phyloP scores from a whole-genome alignment of 2,329 filamentous ascomycete species.

The Hymenoscyphus fructigenus region DNA sequence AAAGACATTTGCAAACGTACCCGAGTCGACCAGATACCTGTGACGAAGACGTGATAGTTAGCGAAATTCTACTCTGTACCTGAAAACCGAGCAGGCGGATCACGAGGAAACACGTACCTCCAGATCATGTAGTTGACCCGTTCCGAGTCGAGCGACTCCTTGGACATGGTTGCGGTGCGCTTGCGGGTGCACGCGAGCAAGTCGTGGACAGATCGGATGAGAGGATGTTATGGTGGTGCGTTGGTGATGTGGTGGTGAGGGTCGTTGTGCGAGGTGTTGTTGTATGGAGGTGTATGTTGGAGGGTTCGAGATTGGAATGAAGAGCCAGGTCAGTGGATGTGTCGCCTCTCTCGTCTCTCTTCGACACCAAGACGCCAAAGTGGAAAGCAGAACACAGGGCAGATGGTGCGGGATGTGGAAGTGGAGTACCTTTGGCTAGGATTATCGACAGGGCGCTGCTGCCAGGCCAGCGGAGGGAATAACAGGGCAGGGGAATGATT shows the following conservation, averaged over 20 bases:
- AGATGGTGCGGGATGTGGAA: not conserved
- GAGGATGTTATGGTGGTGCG: constrained; percentile 10
- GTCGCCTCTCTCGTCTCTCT: not conserved
- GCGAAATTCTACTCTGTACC: constrained; percentile 30
- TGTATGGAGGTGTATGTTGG: constrained; percentile 19
- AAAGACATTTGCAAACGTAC: constrained; percentile 28
- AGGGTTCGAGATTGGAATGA: constrained; percentile 27
- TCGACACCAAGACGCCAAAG: not conserved
- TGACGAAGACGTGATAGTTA: constrained; percentile 31
- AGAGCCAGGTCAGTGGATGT: constrained; percentile 15
- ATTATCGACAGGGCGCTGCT: not conserved
- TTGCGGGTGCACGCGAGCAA: constrained; percentile 12
- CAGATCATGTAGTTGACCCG: constrained; percentile 70
- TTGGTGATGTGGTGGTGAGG: constrained; percentile 13
- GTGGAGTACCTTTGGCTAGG: not conserved
- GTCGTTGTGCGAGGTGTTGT: constrained; percentile 1
- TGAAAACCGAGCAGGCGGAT: constrained; percentile 31
- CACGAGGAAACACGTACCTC: constrained; percentile 54
- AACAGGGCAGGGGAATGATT: not conserved
- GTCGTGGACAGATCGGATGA: constrained; percentile 2
- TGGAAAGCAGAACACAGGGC: not conserved
- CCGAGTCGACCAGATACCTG: constrained; percentile 39
- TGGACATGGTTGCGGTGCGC: constrained; percentile 33
- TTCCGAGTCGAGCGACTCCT: constrained; percentile 56
- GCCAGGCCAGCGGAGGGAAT: not conserved